Conservation (phyloP, 306 rosid species). For the Quercus glauca region DNA sequence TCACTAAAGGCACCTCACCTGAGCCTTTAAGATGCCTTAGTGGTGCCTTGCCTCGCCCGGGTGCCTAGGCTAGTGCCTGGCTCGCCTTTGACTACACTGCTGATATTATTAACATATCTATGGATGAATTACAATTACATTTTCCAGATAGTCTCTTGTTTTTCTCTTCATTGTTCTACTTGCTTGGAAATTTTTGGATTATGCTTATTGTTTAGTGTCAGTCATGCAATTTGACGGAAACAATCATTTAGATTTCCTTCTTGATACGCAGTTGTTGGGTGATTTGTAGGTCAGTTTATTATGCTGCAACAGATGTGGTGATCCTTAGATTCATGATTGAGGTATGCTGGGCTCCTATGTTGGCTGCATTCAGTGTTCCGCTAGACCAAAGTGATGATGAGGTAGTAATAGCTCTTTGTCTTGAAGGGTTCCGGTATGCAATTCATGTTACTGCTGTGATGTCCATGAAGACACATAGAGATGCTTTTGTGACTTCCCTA, state of each 20-base stretch:
- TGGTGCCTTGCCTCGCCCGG: too few relatives aligned
- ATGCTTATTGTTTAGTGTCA: not conserved
- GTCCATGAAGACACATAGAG: constrained; percentile 99
- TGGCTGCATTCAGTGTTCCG: constrained; percentile 99
- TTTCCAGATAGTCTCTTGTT: not conserved
- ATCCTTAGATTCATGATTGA: constrained; percentile 96
- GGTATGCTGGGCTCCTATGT: constrained; percentile 99
- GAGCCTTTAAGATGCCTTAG: too few relatives aligned
- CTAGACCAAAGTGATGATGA: constrained; percentile 98
- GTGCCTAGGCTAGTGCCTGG: too few relatives aligned
- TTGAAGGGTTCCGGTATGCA: constrained; percentile 92
- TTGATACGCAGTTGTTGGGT: constrained; percentile 26
- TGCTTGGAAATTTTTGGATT: constrained; percentile 1
- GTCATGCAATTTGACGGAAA: not conserved
- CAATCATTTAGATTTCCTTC: not conserved
- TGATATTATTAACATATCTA: not conserved
- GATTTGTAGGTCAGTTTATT: constrained; percentile 83
- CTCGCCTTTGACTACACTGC: too few relatives aligned
- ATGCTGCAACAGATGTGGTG: constrained; percentile 93
- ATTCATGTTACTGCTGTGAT: constrained; percentile 92
- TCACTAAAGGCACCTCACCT: too few relatives aligned
- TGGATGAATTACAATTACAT: not conserved
- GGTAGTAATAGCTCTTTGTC: constrained; percentile 77
- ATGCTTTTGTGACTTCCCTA: constrained; percentile 93
- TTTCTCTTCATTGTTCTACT: not conserved